A percentile compares a stretch with the other conserved stretches of the same genome.
Evolutionary conservation across 2,329 filamentous ascomycete genomes (phyloP).

Genomic region (Colletotrichum sp.): DNA sequence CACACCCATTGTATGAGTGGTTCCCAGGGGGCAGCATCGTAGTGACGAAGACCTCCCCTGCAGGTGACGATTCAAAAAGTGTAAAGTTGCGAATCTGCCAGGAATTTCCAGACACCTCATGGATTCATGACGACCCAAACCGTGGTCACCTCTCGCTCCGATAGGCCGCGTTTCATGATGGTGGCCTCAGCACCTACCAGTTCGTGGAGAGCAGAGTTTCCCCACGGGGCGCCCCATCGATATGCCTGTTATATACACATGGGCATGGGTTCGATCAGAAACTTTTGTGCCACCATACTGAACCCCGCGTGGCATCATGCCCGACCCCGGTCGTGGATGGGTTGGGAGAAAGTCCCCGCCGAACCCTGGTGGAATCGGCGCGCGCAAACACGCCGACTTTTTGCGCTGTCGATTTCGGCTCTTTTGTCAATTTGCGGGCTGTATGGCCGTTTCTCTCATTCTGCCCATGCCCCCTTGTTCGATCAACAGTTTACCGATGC

Average conservation of each 20-base stretch:
- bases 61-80: background rate
- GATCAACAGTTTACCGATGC: background rate
- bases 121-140: background rate
- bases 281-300: background rate
- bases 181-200: background rate
- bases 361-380: background rate
- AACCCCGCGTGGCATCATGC: constrained; percentile 1
- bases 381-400: background rate
- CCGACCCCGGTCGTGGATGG: background rate
- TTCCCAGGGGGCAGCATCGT: no score
- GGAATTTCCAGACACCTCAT: background rate
- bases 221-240: background rate
- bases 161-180: background rate
- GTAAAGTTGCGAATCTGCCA: background rate
- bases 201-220: background rate
- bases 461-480: background rate
- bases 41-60: background rate
- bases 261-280: background rate
- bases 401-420: background rate
- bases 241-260: background rate
- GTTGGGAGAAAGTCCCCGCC: background rate
- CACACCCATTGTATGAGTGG: background rate
- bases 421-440: background rate
- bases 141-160: background rate
- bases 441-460: background rate